phyloP scores from a whole-genome alignment of 2,329 filamentous ascomycete genomes.

The Trichoderma koningiopsis region DNA sequence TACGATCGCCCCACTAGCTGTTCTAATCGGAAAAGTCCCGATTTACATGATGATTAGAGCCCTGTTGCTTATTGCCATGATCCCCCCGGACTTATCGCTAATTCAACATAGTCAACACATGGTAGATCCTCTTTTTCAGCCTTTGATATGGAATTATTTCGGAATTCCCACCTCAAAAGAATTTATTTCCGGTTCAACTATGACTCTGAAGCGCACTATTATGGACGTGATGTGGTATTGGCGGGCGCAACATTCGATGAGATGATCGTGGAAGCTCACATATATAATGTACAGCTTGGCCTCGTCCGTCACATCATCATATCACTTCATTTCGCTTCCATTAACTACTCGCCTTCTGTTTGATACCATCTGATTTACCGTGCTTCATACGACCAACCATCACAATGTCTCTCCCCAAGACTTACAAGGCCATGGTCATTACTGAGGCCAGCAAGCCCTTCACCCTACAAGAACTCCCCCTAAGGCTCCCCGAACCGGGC shows the following conservation, averaged over 20 bases:
- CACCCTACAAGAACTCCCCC: conserved; percentile 60
- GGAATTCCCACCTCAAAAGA: not conserved
- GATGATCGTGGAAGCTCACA: not conserved
- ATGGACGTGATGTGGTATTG: not conserved
- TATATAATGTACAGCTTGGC: not conserved
- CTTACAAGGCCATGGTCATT: conserved; percentile 67
- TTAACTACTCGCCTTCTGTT: not conserved
- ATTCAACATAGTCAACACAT: not conserved
- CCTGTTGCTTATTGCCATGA: not conserved
- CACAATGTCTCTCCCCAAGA: conserved; percentile 56
- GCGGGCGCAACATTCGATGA: not conserved
- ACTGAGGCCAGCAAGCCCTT: conserved; percentile 55
- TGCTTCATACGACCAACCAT: not conserved
- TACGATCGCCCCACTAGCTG: not conserved
- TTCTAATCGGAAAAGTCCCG: not conserved
- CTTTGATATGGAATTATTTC: not conserved
- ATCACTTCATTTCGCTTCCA: not conserved
- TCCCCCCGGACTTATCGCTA: not conserved
- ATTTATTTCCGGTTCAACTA: not conserved
- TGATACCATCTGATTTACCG: not conserved
- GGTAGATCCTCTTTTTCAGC: not conserved
- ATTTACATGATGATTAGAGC: not conserved
- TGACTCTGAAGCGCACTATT: not conserved
- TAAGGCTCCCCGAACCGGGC: conserved; percentile 58
- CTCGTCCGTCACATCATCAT: not conserved